Evolutionary conservation across 371 early-diverging fungal genomes (phyloP), one percentile per base, ranked within the genome.

Genomic region (Mucor racemosus): DNA sequence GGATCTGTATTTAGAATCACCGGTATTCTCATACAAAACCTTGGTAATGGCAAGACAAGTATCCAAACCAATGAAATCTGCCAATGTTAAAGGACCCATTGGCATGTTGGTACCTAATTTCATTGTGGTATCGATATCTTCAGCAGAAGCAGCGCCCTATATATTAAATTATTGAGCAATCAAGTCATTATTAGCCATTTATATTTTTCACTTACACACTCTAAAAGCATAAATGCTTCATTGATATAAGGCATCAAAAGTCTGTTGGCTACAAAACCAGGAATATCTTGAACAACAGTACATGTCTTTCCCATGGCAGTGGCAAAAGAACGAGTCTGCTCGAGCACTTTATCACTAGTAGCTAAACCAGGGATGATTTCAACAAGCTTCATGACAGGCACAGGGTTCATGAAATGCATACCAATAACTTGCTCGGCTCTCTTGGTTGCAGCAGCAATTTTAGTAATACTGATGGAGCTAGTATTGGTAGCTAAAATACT

Each of bases 161-260:
- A n/a, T 26, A 31, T 44, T 3, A 26, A 26, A 26, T 33, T 19
- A 38, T 19, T 40, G 56, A 72, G 42, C 50, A 63, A 36, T 44
- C 15, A 69, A 1, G 3, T 26, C 11, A 35, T 40, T 46, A 36
- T 17, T 14, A 60, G 19, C 26, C 59, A 36, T 40, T 39, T 14
- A 7, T 34, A 40, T 42, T 10, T 14, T 4, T 15, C n/a, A 73
- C 81, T 76, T 82, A 91, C 95, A 67, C 91, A 92, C 77, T 96
- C 94, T 41, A 96, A 81, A 13, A 94, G 91, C 72, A 92, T 92
- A 13, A 93, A 66, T 11, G 99, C 98, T 81, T 99, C 99, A 82
- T 99, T 99, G 72, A 99, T 99, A 80, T 97, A 99, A 21, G 99
- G 99, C 97, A 99, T 99, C 79, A 98, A 84, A 64, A 99, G 71